Evolutionary conservation across 148 eudicot genomes (phyloP).

Genomic region (Rhododendron griersonianum): DNA sequence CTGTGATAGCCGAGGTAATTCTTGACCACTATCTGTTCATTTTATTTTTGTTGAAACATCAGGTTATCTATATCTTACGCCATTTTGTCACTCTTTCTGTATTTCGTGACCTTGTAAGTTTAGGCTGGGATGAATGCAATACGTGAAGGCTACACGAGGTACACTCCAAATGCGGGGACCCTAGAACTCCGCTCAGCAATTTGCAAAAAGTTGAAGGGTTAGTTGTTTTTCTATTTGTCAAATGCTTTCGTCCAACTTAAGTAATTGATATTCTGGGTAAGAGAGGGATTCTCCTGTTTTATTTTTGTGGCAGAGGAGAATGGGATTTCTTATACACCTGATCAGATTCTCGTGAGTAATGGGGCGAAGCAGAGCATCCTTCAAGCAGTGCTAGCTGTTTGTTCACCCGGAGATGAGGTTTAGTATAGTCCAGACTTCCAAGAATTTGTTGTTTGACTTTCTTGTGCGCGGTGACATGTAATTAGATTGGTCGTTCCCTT

Average conservation of each 20-base stretch:
- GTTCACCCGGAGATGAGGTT: conserved; percentile 97
- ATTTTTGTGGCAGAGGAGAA: conserved; percentile 64
- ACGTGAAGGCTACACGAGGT: conserved; percentile 83
- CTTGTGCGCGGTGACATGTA: background rate
- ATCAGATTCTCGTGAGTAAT: conserved; percentile 78
- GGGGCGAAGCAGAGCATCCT: conserved; percentile 79
- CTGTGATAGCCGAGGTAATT: conserved; percentile 70
- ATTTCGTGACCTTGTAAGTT: background rate
- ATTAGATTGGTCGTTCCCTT: background rate
- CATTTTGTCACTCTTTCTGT: conserved; percentile 3
- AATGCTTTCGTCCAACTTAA: background rate
- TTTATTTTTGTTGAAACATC: background rate
- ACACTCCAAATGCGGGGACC: conserved; percentile 95
- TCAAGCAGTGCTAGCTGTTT: conserved; percentile 80
- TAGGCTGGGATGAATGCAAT: conserved; percentile 94
- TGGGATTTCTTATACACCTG: conserved; percentile 63
- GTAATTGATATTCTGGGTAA: background rate
- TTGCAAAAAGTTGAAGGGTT: conserved; percentile 75
- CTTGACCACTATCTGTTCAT: background rate
- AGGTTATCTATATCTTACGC: background rate
- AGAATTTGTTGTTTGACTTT: background rate
- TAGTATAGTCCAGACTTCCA: background rate
- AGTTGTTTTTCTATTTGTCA: background rate
- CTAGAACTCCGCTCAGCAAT: conserved; percentile 84
- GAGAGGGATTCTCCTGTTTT: background rate